Conservation (phyloP, 148 eudicot species). For the Beta vulgaris region DNA sequence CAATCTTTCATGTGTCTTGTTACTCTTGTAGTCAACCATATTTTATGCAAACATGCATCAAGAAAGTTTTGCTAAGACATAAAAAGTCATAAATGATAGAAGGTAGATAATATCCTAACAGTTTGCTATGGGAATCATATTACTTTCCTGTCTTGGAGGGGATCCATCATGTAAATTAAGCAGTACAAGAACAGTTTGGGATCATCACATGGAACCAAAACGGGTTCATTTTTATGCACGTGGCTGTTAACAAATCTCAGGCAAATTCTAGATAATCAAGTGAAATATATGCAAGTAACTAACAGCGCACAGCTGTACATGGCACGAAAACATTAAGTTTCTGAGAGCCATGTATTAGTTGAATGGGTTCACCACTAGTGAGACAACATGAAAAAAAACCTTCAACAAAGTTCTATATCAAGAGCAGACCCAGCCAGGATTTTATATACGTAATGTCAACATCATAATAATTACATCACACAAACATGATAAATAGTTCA, state of each 20-base stretch:
- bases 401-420: not conserved
- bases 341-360: not conserved
- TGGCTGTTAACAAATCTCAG: not conserved
- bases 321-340: not conserved
- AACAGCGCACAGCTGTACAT: not conserved
- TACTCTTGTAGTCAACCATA: not conserved
- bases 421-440: no score
- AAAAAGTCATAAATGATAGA: not conserved
- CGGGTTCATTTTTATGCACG: not conserved
- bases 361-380: not conserved
- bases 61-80: not conserved
- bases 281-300: not conserved
- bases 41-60: not conserved
- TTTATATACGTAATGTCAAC: no score
- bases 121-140: no score
- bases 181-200: not conserved
- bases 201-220: slow-evolving; percentile 2
- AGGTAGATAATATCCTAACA: no score
- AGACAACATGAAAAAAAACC: not conserved
- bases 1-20: not conserved
- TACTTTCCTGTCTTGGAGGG: not conserved
- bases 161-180: not conserved
- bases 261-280: not conserved
- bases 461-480: no score
- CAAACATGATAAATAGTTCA: no score